Evolutionary conservation across 495 filamentous ascomycete species (phyloP), one percentile per base, ranked within the genome.

Genomic region (Durotheca rogersii): DNA sequence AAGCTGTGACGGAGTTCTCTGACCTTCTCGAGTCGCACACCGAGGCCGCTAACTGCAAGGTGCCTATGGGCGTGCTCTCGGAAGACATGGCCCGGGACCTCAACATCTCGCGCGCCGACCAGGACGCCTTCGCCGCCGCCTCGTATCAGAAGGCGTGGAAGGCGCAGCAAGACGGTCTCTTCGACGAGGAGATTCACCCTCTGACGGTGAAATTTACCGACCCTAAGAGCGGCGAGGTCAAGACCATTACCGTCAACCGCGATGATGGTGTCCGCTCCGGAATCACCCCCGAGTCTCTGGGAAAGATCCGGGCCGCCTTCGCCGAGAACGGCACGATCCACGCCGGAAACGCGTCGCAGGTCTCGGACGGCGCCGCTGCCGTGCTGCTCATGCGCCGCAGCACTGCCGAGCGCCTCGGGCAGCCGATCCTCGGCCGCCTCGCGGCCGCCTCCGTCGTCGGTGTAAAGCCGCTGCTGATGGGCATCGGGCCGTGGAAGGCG

Each of bases 351-450:
- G 91, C 93, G 21, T 87, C 81, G 21, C 93, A 98, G 76, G 91
- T 98, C 65, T 88, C 85, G 41, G 93, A 98, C 73, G 93, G 93
- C 54, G 93, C 93, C 12, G 93, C 93, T 17, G 93, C 94, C 31
- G 92, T 97, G 12, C 78, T 96, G 27, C 74, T 98, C 57, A 98
- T 97, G 93, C 90, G 87, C 77, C 88, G 93, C 30, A 87, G 85
- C 30, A 96, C 89, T 15, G 93, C 93, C 36, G 83, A 94, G 78
- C 78, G 77, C 32, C 84, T 98, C 2, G 87, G 87, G 36, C 93
- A 96, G 77, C 80, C 76, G 46, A 87, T 98, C 70, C 70, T 98
- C 20, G 88, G 65, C 65, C 96, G 96, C 73, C 95, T 82, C 61
- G 89, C 96, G 19, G 72, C 83, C 6, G 87, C 89, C 44, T 84